Base-by-base conservation (phyloP, 2,329 filamentous ascomycete species). In the Aspergillus intermedius region DNA sequence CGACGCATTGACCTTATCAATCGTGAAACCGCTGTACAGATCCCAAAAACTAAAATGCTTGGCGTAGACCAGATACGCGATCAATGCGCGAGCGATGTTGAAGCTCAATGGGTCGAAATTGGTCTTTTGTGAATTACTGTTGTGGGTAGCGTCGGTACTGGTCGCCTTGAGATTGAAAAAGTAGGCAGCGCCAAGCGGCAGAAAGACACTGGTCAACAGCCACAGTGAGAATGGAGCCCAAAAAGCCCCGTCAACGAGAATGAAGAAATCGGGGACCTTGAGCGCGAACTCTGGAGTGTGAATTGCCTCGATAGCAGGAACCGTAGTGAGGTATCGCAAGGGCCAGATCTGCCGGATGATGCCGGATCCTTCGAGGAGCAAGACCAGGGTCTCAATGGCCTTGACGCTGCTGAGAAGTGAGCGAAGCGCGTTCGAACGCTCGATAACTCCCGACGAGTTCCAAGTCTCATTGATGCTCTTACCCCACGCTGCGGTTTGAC, bases 71-170 rank as follows among this genome's bases (percentile, higher is more conserved):
- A 91, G 78, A 67, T 87, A 95, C 6, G 87, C 83, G 50, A 91
- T 70, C 47, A 97, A 66, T 0, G 86, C 91, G 75, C 95, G 95
- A 59, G 82, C 82, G 49, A 97, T 83, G 73, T 91, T 95, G 73
- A 94, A 98, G 19, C 85, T 87, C 63, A 97, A 74, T 3, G 91
- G 91, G 66, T 98, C 93, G 55, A 91, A 82, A 39, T 54, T 62
- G 5, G 61, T 41, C 41, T 45, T 51, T 23, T 51, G 49, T 13
- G 59, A 64, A 51, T 44, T 47, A 59, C 49, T 19, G 46, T 12
- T 49, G 49, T 28, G 59, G 60, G 50, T 57, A 66, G 43, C 52
- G 60, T 43, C 51, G 57, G 45, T 57, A 60, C 52, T 45, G 61
- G 52, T 12, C 51, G 68, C 73, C 39, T 78, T 88, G 61, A 96